Evolutionary conservation across 2,329 filamentous ascomycete species (phyloP).

Genomic region (Neonectria sp.): DNA sequence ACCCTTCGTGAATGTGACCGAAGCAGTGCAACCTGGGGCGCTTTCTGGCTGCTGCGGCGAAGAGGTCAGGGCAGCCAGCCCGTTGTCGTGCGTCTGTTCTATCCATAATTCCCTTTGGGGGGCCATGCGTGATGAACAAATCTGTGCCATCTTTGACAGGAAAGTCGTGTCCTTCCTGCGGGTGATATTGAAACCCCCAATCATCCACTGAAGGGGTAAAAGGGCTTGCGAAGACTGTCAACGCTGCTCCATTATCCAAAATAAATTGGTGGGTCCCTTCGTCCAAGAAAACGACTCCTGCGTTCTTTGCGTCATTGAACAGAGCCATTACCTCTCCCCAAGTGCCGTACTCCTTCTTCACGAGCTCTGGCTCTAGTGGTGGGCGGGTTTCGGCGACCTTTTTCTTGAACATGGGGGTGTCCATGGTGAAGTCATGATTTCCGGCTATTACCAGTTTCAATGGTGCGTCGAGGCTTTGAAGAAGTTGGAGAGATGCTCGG

Average conservation of each 20-base stretch:
- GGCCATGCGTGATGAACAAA: conserved; percentile 55
- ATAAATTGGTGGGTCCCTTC: not conserved
- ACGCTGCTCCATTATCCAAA: not conserved
- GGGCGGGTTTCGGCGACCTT: conserved; percentile 33
- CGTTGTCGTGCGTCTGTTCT: conserved; percentile 45
- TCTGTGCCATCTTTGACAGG: conserved; percentile 37
- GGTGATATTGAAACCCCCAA: conserved; percentile 1
- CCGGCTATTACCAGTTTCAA: conserved; percentile 67
- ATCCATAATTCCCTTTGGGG: conserved; percentile 59
- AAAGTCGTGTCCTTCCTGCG: not conserved
- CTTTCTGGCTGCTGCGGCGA: conserved; percentile 44
- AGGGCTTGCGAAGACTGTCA: not conserved
- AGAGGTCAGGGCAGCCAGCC: conserved; percentile 49
- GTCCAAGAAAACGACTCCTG: not conserved
- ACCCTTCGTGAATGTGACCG: conserved; percentile 52
- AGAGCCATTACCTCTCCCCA: not conserved
- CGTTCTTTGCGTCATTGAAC: not conserved
- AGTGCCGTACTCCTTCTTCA: conserved; percentile 8
- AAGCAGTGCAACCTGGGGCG: conserved; percentile 54
- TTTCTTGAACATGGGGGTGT: conserved; percentile 52
- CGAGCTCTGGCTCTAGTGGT: conserved; percentile 30
- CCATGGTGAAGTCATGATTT: conserved; percentile 66
- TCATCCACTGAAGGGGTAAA: not conserved
- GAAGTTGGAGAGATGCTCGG: conserved; percentile 52
- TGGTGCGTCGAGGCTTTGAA: conserved; percentile 57